Evolutionary conservation across 148 eudicot genomes (phyloP).

Genomic region (Vaccinium myrtillus): DNA sequence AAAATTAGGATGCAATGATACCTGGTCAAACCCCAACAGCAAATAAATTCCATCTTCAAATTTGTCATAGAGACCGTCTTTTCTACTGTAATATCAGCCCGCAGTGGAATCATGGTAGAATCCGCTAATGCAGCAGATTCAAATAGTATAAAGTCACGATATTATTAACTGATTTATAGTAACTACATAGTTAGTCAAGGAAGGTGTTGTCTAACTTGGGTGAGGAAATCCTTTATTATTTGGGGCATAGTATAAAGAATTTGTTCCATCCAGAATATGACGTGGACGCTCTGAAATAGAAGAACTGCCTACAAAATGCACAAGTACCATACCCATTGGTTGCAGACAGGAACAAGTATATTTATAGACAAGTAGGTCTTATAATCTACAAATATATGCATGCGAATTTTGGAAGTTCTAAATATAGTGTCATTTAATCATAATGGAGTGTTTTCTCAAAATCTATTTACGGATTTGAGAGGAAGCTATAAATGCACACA

Average conservation of each 20-base stretch:
- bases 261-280: too few relatives aligned
- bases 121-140: constrained; percentile 69
- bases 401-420: too few relatives aligned
- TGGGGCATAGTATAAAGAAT: neutral
- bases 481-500: neutral
- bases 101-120: constrained; percentile 89
- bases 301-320: too few relatives aligned
- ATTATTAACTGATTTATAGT: neutral
- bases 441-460: neutral
- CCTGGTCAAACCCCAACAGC: constrained; percentile 56
- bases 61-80: constrained; percentile 82
- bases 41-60: constrained; percentile 86
- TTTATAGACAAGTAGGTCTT: too few relatives aligned
- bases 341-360: too few relatives aligned
- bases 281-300: too few relatives aligned
- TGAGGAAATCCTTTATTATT: neutral
- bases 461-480: neutral
- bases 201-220: neutral
- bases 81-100: constrained; percentile 88
- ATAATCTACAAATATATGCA: too few relatives aligned
- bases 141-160: neutral
- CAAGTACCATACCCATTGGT: too few relatives aligned
- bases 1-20: constrained; percentile 14
- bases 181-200: neutral
- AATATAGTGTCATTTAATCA: too few relatives aligned